Evolutionary conservation across 768 basidiomycete species (phyloP), one percentile per base, ranked within the genome.

Genomic region (Wakefieldia striispora): DNA sequence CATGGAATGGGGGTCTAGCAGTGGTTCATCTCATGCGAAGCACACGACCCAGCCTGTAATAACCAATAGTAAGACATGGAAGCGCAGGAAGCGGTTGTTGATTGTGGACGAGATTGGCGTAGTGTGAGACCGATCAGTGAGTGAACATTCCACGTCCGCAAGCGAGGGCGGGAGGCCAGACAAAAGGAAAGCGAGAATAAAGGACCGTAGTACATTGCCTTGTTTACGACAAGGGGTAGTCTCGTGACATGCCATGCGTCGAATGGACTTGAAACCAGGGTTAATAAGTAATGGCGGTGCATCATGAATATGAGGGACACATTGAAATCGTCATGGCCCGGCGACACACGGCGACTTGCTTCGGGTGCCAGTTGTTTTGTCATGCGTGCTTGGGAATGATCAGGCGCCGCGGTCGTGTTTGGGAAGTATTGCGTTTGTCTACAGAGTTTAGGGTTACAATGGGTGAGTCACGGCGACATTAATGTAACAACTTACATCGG

Each of bases 71-170:
- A 36, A 55, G 52, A 23, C 24, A 54, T 14, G 26, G 54, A 57
- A 52, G 55, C 43, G 8, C 37, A 36, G 56, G 52, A 64, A 63
- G 51, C 40, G 26, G 36, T 38, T 6, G 47, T 43, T 54, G 53
- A 55, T 53, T 52, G 49, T 36, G 42, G 43, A 47, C 53, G 44
- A 52, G 65, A 60, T 60, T 67, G 43, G 52, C 63, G 46, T 43
- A 45, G 26, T 60, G 55, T 58, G 63, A 52, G 64, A 67, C 44
- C 45, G 50, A 55, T 55, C 42, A 29, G n/a, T 37, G 34, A 21
- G 40, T 9, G 6, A 49, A 27, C 19, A 26, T 43, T 45, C 45
- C 55, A 47, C 38, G 40, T 38, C 48, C 26, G 4, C 14, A 33
- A 19, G 38, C 21, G 37, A 45, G 36, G 40, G 31, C 24, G 33